These are phyloP conservation scores for Colletotrichum tamarilloi DNA, from an alignment of 2,329 filamentous ascomycete species.

Conservation along the genomic window DNA sequence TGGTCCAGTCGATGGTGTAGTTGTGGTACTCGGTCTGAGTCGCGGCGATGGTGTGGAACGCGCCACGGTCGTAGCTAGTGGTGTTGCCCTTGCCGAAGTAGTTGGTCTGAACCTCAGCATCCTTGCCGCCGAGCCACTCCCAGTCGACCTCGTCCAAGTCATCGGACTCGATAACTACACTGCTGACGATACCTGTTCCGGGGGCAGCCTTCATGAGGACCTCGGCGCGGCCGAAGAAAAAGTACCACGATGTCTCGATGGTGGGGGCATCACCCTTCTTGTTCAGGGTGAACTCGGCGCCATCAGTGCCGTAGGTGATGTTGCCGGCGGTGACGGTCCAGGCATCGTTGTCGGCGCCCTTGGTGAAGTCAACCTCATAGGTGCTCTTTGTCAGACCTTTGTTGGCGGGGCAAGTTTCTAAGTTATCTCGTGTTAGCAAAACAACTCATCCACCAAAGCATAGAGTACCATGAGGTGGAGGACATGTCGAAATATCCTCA, in stretches of 20 bases:
- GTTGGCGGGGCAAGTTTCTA: conserved; percentile 67
- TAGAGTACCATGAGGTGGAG: background rate
- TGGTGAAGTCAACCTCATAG: conserved; percentile 71
- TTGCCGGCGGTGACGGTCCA: conserved; percentile 41
- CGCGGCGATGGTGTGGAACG: conserved; percentile 62
- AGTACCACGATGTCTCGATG: conserved; percentile 79
- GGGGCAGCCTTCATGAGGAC: conserved; percentile 60
- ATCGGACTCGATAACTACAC: conserved; percentile 80
- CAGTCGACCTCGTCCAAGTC: conserved; percentile 85
- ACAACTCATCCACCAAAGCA: background rate
- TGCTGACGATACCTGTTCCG: conserved; percentile 76
- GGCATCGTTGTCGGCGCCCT: conserved; percentile 62
- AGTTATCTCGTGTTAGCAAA: background rate
- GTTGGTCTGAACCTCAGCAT: conserved; percentile 81
- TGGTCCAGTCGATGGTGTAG: conserved; percentile 69
- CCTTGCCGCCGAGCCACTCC: conserved; percentile 81
- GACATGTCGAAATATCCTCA: background rate
- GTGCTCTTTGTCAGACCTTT: conserved; percentile 69
- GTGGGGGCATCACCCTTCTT: conserved; percentile 66
- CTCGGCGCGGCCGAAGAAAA: conserved; percentile 85
- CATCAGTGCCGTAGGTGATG: conserved; percentile 41
- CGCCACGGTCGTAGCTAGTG: conserved; percentile 72
- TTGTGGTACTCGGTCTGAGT: conserved; percentile 54
- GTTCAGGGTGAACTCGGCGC: conserved; percentile 64
- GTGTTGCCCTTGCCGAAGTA: conserved; percentile 82